phyloP scores from a whole-genome alignment of 116 monocot species.

The Thalassia testudinum region DNA sequence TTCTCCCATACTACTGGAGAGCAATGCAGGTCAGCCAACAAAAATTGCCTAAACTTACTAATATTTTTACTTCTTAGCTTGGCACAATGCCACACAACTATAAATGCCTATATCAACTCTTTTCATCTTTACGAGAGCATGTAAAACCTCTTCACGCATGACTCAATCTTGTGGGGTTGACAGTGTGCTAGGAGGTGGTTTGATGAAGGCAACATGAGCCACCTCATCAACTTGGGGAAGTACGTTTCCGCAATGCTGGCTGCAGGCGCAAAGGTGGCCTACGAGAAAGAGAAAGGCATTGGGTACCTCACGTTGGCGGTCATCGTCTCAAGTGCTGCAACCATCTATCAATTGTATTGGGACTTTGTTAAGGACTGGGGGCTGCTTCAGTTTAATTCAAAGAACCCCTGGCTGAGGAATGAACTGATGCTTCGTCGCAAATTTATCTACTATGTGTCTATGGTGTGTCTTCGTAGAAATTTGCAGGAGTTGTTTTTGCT shows the following conservation, averaged over 20 bases:
- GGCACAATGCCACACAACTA: too few species aligned
- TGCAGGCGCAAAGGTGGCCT: constrained; percentile 61
- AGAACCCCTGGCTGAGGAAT: constrained; percentile 69
- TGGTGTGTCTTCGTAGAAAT: constrained; percentile 21
- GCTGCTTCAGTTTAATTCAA: constrained; percentile 43
- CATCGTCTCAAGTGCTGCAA: constrained; percentile 36
- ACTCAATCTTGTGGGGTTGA: not conserved
- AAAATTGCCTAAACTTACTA: too few species aligned
- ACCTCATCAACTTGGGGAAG: constrained; percentile 64
- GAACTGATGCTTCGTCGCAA: constrained; percentile 51
- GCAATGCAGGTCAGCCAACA: constrained; percentile 62
- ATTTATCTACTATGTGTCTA: constrained; percentile 60
- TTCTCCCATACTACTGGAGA: constrained; percentile 91
- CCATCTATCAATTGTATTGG: constrained; percentile 73
- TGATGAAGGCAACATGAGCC: constrained; percentile 56
- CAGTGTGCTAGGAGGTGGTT: constrained; percentile 81
- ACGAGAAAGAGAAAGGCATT: constrained; percentile 38
- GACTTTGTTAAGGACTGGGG: constrained; percentile 93
- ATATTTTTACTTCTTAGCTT: too few species aligned
- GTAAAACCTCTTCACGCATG: not conserved
- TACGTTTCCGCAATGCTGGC: constrained; percentile 77
- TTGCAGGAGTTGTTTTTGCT: too few species aligned
- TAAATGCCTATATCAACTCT: too few species aligned
- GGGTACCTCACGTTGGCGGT: constrained; percentile 46
- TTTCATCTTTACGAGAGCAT: too few species aligned